Evolutionary conservation across 2,329 filamentous ascomycete species (phyloP).

Genomic region (Aspergillus thermomutatus): DNA sequence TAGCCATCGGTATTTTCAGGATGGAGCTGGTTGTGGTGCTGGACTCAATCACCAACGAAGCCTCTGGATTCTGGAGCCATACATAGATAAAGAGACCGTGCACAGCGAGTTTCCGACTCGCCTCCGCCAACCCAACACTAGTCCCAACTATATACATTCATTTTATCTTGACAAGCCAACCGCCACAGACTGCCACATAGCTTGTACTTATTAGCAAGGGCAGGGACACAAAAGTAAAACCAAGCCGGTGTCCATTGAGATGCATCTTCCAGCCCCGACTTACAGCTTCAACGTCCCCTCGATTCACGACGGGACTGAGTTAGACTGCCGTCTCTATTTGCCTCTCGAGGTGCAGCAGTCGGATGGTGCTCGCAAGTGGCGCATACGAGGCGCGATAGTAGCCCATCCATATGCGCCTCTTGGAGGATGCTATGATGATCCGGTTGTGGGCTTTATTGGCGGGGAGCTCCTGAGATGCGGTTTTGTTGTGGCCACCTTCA

Average conservation of each 20-base stretch:
- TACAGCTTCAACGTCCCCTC: conserved; percentile 76
- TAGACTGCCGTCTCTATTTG: conserved; percentile 83
- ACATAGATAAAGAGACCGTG: not conserved
- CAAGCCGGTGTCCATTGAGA: conserved; percentile 19
- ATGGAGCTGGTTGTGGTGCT: not conserved
- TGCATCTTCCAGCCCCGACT: conserved; percentile 33
- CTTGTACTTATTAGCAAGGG: not conserved
- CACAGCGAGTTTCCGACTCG: not conserved
- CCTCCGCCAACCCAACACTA: not conserved
- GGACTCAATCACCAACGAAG: not conserved
- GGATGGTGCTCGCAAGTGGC: conserved; percentile 25
- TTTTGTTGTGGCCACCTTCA: conserved; percentile 81
- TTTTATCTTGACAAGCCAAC: not conserved
- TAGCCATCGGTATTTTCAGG: not conserved
- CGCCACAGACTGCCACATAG: not conserved
- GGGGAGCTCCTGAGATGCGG: conserved; percentile 64
- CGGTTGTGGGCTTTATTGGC: conserved; percentile 66
- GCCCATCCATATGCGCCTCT: conserved; percentile 90
- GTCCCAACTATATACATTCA: not conserved
- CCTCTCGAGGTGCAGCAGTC: conserved; percentile 41
- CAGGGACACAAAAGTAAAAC: not conserved
- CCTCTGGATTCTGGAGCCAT: too few species aligned
- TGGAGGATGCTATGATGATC: conserved; percentile 81
- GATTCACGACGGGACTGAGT: conserved; percentile 68
- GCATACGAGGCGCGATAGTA: conserved; percentile 59